Evolutionary conservation across 352 stramenopile genomes (phyloP), one percentile per base, ranked within the genome.

Genomic region (Globisporangium polare): DNA sequence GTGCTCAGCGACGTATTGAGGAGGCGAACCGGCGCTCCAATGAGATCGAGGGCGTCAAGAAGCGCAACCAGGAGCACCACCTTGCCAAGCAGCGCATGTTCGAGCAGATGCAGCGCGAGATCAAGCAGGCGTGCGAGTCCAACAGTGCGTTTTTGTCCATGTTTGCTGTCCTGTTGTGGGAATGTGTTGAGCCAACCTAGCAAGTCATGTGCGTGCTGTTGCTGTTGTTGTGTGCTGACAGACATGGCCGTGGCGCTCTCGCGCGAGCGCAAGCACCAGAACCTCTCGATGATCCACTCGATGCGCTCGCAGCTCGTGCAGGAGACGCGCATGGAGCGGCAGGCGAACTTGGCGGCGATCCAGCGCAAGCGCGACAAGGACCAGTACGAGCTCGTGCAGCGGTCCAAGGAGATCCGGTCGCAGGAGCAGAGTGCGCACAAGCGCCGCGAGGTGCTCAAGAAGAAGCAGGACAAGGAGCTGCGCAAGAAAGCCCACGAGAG

Each of bases 1-100:
- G 69, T 1, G 77, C 81, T 0, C 75, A 88, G 53, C 80, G 79
- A 46, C 74, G 83, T 1, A 89, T 90, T n/a, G 80, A 88, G 37
- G 83, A 88, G 22, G 80, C 80, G 4, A 88, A 88, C 22, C 68
- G 74, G 13, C 76, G 84, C 31, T 78, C 78, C 2, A 58, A 67
- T 0, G 80, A 93, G 60, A 89, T 90, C 42, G 71, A 88, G 46
- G 46, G 55, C 5, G 66, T 87, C 39, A 88, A 89, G 64, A 77
- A 77, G 39, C 77, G 78, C 29, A 92, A 91, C 56, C 65, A 71
- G 22, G 72, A 80, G 46, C 67, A 72, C 50, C 75, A 79, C 41
- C 72, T 75, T 17, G 63, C 63, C 42, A 91, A 89, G 57, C 74
- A 78, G 60, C 70, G 77, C 42, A 69, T 71, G 12, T 56, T 70